Percentiles rank a stretch among this genome's conserved stretches.
Conservation (phyloP, 73 alveolate genomes). For the Breviolum minutum region DNA sequence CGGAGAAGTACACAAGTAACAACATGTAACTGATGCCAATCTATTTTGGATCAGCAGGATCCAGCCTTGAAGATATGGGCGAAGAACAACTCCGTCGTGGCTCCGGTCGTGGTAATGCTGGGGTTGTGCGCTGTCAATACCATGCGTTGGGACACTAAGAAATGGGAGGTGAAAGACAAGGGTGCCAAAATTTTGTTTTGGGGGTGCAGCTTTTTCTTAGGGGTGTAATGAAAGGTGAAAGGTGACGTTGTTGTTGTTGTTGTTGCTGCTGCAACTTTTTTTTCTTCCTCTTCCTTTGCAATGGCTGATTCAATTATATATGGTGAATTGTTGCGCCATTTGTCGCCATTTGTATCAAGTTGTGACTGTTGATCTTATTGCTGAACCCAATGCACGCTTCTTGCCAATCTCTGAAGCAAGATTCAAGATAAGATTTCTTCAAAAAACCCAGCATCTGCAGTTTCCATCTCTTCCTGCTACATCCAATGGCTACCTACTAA, state of each 20-base stretch:
- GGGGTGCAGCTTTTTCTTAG: background rate
- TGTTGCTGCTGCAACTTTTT: too few species aligned
- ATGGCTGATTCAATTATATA: too few species aligned
- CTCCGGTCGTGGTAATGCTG: background rate
- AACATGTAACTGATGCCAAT: background rate
- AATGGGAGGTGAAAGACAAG: too few species aligned
- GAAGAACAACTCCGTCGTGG: constrained; percentile 23
- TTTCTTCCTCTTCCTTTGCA: too few species aligned
- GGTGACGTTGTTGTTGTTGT: too few species aligned
- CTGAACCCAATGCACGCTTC: background rate
- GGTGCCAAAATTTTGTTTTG: too few species aligned
- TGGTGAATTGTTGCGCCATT: too few species aligned
- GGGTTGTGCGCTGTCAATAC: constrained; percentile 81
- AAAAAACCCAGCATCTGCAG: background rate
- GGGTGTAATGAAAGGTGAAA: background rate
- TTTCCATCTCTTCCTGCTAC: too few species aligned
- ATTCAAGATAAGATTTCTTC: background rate
- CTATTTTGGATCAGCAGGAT: background rate
- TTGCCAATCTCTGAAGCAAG: background rate
- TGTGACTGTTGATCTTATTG: too few species aligned
- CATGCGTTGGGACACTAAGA: constrained; percentile 27
- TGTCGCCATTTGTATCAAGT: too few species aligned
- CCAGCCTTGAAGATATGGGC: constrained; percentile 10
- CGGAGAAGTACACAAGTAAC: too few species aligned
- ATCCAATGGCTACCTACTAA: too few species aligned